These are phyloP conservation scores for Pythium graminicola DNA, from an alignment of 352 stramenopile genomes.

Conservation along the genomic window DNA sequence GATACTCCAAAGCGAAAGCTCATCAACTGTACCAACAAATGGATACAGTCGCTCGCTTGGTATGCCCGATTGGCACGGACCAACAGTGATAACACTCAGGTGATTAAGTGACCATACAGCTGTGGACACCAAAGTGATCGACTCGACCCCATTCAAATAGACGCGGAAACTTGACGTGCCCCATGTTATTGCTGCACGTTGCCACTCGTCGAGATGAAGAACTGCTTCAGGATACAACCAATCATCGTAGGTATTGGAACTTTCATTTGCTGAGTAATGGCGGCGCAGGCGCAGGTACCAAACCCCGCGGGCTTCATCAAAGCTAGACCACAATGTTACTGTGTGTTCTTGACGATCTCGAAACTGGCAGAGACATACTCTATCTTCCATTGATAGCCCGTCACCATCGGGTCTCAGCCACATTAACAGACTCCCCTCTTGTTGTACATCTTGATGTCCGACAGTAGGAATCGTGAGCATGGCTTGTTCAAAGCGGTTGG, in stretches of 20 bases:
- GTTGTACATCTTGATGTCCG: neutral
- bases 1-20: constrained; percentile 29
- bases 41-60: neutral
- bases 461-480: neutral
- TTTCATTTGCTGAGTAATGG: neutral
- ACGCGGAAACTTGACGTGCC: neutral
- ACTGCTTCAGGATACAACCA: constrained; percentile 11
- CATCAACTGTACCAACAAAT: constrained; percentile 29
- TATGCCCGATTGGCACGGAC: neutral
- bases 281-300: constrained; percentile 14
- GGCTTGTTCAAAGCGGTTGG: neutral
- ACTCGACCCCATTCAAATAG: constrained; percentile 11
- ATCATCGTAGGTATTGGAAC: neutral
- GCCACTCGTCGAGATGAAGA: constrained; percentile 10
- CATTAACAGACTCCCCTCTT: neutral
- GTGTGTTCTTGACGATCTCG: neutral
- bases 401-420: constrained; percentile 6
- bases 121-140: neutral
- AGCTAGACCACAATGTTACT: constrained; percentile 6
- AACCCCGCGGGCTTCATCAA: neutral
- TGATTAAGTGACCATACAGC: neutral
- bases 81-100: neutral
- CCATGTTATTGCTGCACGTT: constrained; percentile 10
- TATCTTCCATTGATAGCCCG: neutral
- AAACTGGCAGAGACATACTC: constrained; percentile 12